Conservation (phyloP, 2,329 filamentous ascomycete genomes). For the Verticillium tricorpus region DNA sequence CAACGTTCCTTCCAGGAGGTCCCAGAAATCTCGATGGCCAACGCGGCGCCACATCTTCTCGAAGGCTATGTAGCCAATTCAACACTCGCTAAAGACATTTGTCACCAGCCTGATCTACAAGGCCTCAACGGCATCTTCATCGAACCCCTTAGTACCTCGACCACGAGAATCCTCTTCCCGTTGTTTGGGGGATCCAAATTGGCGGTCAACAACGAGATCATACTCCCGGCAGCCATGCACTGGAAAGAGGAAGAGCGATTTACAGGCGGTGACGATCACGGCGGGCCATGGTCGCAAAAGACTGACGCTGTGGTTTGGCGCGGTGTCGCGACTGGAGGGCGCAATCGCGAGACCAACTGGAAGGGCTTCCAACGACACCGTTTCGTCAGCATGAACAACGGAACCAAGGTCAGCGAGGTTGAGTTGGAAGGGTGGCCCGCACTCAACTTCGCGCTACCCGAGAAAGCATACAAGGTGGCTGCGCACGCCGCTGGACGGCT, state of each 20-base stretch:
- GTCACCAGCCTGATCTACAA: slow-evolving; percentile 61
- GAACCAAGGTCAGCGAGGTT: slow-evolving; percentile 48
- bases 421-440: slow-evolving; percentile 37
- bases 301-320: slow-evolving; percentile 54
- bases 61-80: slow-evolving; percentile 59
- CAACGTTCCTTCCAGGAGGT: slow-evolving; percentile 31
- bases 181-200: slow-evolving; percentile 68
- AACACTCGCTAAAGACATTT: slow-evolving; percentile 56
- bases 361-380: slow-evolving; percentile 70
- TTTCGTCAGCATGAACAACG: slow-evolving; percentile 70
- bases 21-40: slow-evolving; percentile 39
- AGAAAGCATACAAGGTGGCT: slow-evolving; percentile 40
- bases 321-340: slow-evolving; percentile 62
- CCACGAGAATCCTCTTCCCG: slow-evolving; percentile 56
- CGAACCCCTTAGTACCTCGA: slow-evolving; percentile 50
- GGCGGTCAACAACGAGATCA: slow-evolving; percentile 64
- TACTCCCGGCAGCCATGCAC: slow-evolving; percentile 67
- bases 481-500: slow-evolving; percentile 40
- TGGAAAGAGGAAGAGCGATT: slow-evolving; percentile 61
- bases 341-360: slow-evolving; percentile 60
- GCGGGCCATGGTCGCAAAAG: slow-evolving; percentile 55
- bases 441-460: slow-evolving; percentile 51
- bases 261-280: slow-evolving; percentile 49
- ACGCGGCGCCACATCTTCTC: slow-evolving; percentile 43
- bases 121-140: slow-evolving; percentile 62